Evolutionary conservation across 345 rosid genomes (phyloP), one percentile per base, ranked within the genome.

Genomic region (Sonneratia caseolaris): DNA sequence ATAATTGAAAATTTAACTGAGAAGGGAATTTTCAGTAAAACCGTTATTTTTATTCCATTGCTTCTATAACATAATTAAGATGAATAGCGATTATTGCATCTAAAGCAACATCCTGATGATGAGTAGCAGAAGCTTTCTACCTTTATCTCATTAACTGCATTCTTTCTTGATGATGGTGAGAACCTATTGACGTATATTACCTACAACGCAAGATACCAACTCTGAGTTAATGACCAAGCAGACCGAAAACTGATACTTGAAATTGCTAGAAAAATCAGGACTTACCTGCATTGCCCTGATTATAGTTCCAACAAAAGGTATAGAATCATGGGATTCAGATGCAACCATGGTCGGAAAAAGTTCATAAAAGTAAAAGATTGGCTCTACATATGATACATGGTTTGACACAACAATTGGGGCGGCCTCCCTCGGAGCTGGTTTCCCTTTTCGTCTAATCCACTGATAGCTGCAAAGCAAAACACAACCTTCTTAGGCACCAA

Each of bases 271-370:
- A 55, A 51, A 51, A 51, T 22, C 21, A 73, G 8, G n/a, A 45
- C 13, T 59, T 66, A 91, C 99, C 96, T 95, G 99, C 99, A 95
- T 95, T 71, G 99, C 97, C 78, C 99, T 87, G 77, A 95, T 92
- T 59, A 95, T 95, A 75, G 99, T 95, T 77, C 99, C 97, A 45
- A 95, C 99, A 71, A 89, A 81, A 13, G 99, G 99, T 66, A 92
- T 82, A 49, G 96, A 82, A 78, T 95, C 99, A 78, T 95, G 99
- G 10, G 97, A 87, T 75, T 92, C 97, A 0, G 99, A 82, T 0
- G 99, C 97, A 72, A 95, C 99, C 77, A 95, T 95, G 24, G 99
- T 95, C 0, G 99, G 97, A 69, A 85, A 95, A 37, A 95, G 74
- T 70, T 95, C 99, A 73, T 89, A 95, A 75, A 95, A 95, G 73